phyloP scores from a whole-genome alignment of 225 moss, liverwort and hornwort species.

The Neckera pumila region DNA sequence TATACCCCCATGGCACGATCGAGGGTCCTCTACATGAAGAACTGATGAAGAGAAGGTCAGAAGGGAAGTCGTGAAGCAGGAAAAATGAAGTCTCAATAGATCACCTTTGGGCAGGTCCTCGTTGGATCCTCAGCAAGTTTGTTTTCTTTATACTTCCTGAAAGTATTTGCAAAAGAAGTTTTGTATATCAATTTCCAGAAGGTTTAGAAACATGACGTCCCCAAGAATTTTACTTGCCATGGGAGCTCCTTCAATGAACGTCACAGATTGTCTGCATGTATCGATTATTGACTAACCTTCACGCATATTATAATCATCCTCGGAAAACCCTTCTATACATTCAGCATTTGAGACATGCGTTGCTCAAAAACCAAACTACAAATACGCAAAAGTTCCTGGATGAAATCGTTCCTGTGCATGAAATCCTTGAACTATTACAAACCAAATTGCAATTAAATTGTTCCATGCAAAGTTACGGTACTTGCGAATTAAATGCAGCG shows the following conservation, averaged over 20 bases:
- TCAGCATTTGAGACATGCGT: not conserved
- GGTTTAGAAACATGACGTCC: not conserved
- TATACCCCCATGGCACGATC: not conserved
- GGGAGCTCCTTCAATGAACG: not conserved
- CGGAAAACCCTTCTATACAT: conserved; percentile 56
- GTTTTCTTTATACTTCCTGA: conserved; percentile 61
- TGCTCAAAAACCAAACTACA: not conserved
- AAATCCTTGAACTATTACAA: not conserved
- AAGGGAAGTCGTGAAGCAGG: not conserved
- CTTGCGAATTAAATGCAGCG: not conserved
- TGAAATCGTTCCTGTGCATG: not conserved
- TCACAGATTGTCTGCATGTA: not conserved
- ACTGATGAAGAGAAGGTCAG: not conserved
- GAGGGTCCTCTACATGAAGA: not conserved
- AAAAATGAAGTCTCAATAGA: not conserved
- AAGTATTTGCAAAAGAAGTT: conserved; percentile 45
- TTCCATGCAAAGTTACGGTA: not conserved
- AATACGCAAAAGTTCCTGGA: not conserved
- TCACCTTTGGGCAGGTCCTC: conserved; percentile 63
- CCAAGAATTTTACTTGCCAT: too few relatives aligned
- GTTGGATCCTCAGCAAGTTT: conserved; percentile 68
- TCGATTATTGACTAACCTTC: conserved; percentile 27
- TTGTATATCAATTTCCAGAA: not conserved
- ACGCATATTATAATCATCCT: conserved; percentile 60
- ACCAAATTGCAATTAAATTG: not conserved